Base-by-base conservation (phyloP, 176 grass and related monocot genomes). In the Carex littledalei region DNA sequence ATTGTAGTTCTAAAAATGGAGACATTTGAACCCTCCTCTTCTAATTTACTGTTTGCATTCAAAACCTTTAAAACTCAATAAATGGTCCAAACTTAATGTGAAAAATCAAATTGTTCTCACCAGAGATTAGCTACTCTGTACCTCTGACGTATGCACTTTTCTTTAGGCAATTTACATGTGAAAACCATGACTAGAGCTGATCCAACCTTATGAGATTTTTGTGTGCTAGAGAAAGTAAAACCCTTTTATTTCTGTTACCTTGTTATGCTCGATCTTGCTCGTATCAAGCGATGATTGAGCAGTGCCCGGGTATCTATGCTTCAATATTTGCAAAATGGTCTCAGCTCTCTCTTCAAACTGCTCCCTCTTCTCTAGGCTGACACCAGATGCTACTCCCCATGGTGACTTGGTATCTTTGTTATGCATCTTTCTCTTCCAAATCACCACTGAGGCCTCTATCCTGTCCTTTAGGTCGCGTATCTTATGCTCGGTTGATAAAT, bases 341-440 rank as follows among this genome's bases (percentile, higher is more conserved):
- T 96, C 68, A 0, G 91, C 91, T 24, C 94, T 85, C 81, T 91
- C 94, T 31, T 93, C 94, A 4, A 96, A 88, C 41, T 96, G 86
- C 84, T 90, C 94, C 12, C 94, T 90, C 60, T 96, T 96, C 86
- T 99, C 97, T 83, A 89, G 84, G 86, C 93, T 99, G 66, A 99
- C 82, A 58, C 87, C 84, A 41, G 88, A 95, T 55, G 49, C 3
- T 78, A 78, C 50, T 16, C 93, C 88, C 93, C 93, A 99, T 0
- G 97, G 16, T 13, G 97, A 99, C 85, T 99, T 99, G 80, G 67
- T 53, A 86, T 99, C 97, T 81, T 99, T 99, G 88, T 90, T 90
- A 84, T 88, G 78, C 97, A 99, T 92, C 93, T 99, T 99, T 75
- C 97, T 85, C 90, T 89, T 94, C 97, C 97, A 99, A 87, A 99